phyloP scores from a whole-genome alignment of 257 asterid genomes.

The Lantana camara region DNA sequence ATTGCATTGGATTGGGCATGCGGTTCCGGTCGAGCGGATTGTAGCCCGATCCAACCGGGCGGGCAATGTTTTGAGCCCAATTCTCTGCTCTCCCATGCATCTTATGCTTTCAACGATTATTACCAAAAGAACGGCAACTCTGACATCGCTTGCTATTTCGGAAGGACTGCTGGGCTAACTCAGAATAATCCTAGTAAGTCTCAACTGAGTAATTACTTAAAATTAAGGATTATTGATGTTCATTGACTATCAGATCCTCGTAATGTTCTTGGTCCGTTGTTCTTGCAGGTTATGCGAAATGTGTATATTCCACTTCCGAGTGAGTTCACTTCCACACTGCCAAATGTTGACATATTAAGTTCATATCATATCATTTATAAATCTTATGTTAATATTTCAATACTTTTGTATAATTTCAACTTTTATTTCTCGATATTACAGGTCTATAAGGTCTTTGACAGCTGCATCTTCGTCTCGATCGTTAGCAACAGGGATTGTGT shows the following conservation, averaged over 20 bases:
- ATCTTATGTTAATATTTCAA: neutral
- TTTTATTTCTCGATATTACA: too few species aligned
- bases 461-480: constrained; percentile 26
- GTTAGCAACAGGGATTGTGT: constrained; percentile 28
- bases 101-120: constrained; percentile 75
- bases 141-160: constrained; percentile 82
- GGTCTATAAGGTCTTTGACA: constrained; percentile 38
- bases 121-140: constrained; percentile 82
- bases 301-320: constrained; percentile 51
- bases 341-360: neutral
- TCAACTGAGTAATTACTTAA: neutral
- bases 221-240: neutral
- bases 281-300: constrained; percentile 56
- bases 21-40: constrained; percentile 61
- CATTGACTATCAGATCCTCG: too few species aligned
- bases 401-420: too few species aligned
- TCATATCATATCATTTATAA: too few species aligned
- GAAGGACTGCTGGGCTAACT: constrained; percentile 70
- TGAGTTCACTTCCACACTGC: constrained; percentile 23
- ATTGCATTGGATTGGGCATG: constrained; percentile 89
- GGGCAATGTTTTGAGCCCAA: constrained; percentile 85
- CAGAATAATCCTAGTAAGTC: constrained; percentile 60
- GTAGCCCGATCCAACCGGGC: constrained; percentile 56
- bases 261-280: too few species aligned
- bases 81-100: constrained; percentile 65